Evolutionary conservation across 2,329 filamentous ascomycete species (phyloP), one percentile per base, ranked within the genome.

Genomic region (Phaeosphaeriaceae sp.): DNA sequence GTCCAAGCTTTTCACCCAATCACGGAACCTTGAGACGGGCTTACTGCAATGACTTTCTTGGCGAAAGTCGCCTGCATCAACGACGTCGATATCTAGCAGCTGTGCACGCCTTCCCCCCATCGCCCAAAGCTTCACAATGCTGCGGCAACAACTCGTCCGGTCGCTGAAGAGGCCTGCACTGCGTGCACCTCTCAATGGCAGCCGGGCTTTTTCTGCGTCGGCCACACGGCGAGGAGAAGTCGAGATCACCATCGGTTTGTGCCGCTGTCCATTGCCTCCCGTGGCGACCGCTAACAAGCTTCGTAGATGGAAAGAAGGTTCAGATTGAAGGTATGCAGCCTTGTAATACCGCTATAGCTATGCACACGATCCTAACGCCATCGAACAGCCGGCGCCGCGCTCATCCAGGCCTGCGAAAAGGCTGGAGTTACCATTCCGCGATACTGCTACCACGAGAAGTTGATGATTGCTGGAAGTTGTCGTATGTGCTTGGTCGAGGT

Each of bases 401-500:
- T 99, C 74, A 99, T 99, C 79, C 95, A 99, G 84, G 95, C 95
- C 77, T 99, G 95, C 84, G 95, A 99, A 83, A 97, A 99, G 84
- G 95, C 94, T 66, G 95, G 95, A 76, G 87, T 85, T 67, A 95
- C 91, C 62, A 86, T 98, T 75, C 94, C 94, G 70, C 93, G 93
- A 92, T 97, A 97, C 82, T 98, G 94, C 83, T 98, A 98, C 82
- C 94, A 97, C 87, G 94, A 98, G 91, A 98, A 99, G 83, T 87
- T 99, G 70, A 93, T 96, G 90, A 97, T 99, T 85, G 95, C 95
- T 75, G 95, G 95, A 81, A 99, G 98, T 83, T 99, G 95, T 83
- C 93, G 95, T 84, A 99, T 99, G 95, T 99, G 95, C 82, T 84
- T 99, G 76, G 95, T 99, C 76, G 95, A 99, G 84, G 95, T 99